Conservation (phyloP, 2,329 filamentous ascomycete genomes). For the Neofusicoccum parvum region DNA sequence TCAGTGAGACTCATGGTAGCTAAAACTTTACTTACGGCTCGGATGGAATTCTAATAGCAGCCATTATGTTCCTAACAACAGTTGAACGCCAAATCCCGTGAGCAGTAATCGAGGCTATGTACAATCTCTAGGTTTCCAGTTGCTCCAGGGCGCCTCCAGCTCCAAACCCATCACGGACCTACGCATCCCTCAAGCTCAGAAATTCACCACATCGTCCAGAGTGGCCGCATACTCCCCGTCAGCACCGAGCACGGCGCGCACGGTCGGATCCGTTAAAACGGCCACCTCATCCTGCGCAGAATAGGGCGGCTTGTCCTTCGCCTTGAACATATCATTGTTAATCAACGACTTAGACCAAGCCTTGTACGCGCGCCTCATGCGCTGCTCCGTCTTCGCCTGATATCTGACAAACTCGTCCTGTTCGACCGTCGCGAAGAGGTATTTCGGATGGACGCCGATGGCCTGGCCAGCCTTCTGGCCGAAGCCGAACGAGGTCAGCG, state of each 20-base stretch:
- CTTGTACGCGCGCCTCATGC: conserved; percentile 18
- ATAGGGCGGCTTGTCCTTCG: conserved; percentile 21
- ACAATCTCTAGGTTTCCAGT: not conserved
- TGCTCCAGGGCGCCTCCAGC: not conserved
- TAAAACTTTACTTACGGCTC: too few species aligned
- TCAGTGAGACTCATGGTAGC: too few species aligned
- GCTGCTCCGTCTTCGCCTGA: not conserved
- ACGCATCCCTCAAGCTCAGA: not conserved
- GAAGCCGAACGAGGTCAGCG: conserved; percentile 49
- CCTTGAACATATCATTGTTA: conserved; percentile 22
- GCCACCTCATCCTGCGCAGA: conserved; percentile 19
- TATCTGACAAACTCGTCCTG: conserved; percentile 16
- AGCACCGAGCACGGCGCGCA: not conserved
- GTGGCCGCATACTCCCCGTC: not conserved
- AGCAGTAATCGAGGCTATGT: not conserved
- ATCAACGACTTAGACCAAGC: conserved; percentile 15
- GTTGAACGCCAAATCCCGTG: not conserved
- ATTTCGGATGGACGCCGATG: conserved; percentile 40
- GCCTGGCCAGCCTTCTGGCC: conserved; percentile 48
- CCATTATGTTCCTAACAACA: too few species aligned
- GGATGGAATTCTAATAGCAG: too few species aligned
- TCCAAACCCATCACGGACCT: not conserved
- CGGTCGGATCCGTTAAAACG: conserved; percentile 19
- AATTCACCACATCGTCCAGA: not conserved
- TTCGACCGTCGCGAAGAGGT: conserved; percentile 21